A percentile compares a stretch with the other conserved stretches of the same genome.
phyloP scores from a whole-genome alignment of 225 moss, liverwort and hornwort genomes.

The Climacium dendroides region DNA sequence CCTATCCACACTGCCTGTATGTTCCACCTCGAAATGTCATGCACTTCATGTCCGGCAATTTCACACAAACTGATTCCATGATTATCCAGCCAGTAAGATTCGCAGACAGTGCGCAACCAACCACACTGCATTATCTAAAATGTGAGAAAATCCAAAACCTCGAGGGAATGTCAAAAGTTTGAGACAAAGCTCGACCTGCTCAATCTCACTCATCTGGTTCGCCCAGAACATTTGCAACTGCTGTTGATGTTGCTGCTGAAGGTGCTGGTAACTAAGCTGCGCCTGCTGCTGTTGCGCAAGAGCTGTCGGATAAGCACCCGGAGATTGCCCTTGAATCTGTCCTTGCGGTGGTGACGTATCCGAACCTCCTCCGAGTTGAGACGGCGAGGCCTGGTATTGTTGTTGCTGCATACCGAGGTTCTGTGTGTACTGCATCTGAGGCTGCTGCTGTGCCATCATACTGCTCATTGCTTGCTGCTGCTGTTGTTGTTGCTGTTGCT shows the following conservation, averaged over 20 bases:
- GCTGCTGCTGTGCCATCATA: conserved; percentile 43
- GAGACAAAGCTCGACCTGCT: conserved; percentile 39
- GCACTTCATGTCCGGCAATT: neutral
- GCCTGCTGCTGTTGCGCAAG: conserved; percentile 84
- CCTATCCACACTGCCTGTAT: neutral
- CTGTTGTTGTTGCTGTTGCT: neutral
- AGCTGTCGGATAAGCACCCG: conserved; percentile 48
- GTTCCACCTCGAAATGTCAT: neutral
- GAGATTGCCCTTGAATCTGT: conserved; percentile 53
- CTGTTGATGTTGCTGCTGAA: conserved; percentile 83
- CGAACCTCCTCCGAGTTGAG: conserved; percentile 19
- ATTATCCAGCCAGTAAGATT: neutral
- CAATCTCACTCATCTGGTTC: conserved; percentile 91
- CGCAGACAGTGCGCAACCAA: neutral
- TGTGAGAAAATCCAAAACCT: neutral
- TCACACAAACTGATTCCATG: neutral
- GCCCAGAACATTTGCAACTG: conserved; percentile 94
- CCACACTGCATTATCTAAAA: neutral
- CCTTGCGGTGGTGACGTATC: conserved; percentile 22
- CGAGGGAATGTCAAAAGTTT: neutral
- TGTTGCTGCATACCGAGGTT: conserved; percentile 36
- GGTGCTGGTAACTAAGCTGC: conserved; percentile 79
- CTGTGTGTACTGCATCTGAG: conserved; percentile 35
- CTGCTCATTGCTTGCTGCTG: conserved; percentile 32
- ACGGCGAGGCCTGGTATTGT: conserved; percentile 23